A percentile compares a stretch with the other conserved stretches of the same genome.
Conservation (phyloP, 2,329 filamentous ascomycete genomes). For the Aureobasidium pullulans region DNA sequence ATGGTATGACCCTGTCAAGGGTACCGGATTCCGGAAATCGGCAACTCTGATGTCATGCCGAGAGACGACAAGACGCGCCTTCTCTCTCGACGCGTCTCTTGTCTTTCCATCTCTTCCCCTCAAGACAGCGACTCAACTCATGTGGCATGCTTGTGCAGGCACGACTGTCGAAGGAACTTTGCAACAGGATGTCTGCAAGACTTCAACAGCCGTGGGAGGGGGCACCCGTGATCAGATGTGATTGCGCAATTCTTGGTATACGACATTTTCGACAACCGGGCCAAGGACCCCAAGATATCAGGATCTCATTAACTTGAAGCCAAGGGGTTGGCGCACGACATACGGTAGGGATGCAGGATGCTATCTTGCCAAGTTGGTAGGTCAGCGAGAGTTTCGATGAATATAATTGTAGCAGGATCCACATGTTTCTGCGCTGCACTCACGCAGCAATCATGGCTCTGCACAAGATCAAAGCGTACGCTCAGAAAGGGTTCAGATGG, state of each 20-base stretch:
- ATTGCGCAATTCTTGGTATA: background rate
- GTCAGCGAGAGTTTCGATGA: background rate
- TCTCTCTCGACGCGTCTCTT: background rate
- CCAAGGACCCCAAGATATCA: background rate
- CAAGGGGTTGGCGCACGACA: background rate
- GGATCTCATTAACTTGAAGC: background rate
- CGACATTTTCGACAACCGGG: background rate
- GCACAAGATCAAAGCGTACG: background rate
- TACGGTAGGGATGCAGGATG: background rate
- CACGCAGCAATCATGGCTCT: background rate
- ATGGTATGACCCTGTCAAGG: background rate
- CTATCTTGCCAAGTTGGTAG: background rate
- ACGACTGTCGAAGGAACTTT: fast-evolving
- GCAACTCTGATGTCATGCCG: background rate
- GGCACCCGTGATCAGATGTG: background rate
- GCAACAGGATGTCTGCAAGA: background rate
- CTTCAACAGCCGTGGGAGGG: background rate
- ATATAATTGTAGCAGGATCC: background rate
- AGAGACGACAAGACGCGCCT: background rate
- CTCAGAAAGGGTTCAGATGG: background rate
- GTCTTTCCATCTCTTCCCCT: background rate
- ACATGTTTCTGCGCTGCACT: background rate
- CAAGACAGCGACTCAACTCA: background rate
- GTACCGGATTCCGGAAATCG: too few species aligned
- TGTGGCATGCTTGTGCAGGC: background rate